Evolutionary conservation across 169 alveolate species (phyloP).

Genomic region (Plasmodium relictum): DNA sequence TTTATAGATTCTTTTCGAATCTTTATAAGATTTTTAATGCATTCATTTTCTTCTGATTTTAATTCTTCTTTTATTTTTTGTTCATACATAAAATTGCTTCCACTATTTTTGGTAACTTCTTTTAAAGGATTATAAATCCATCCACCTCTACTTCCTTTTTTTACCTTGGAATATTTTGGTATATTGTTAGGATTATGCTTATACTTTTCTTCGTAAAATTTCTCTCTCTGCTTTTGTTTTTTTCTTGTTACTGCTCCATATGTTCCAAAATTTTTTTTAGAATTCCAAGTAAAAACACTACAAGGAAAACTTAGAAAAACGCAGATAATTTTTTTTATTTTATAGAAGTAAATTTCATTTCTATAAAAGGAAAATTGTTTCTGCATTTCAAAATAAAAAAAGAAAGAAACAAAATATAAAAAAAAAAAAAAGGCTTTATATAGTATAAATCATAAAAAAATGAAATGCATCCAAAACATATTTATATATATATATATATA

Average conservation of each 20-base stretch:
- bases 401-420: background rate
- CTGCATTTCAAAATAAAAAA: constrained; percentile 22
- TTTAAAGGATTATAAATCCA: constrained; percentile 74
- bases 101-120: constrained; percentile 71
- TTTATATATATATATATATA: background rate
- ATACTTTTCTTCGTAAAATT: constrained; percentile 69
- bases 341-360: constrained; percentile 10
- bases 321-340: constrained; percentile 1
- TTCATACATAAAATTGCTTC: constrained; percentile 62
- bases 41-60: constrained; percentile 43
- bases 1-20: constrained; percentile 21
- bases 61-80: constrained; percentile 62
- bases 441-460: background rate
- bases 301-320: background rate
- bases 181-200: constrained; percentile 60
- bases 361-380: constrained; percentile 1
- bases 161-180: constrained; percentile 66
- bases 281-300: background rate
- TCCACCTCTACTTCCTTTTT: constrained; percentile 75
- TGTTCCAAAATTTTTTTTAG: constrained; percentile 39
- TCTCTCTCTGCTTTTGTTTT: constrained; percentile 61
- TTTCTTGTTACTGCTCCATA: constrained; percentile 76
- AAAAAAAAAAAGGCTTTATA: background rate
- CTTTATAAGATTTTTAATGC: constrained; percentile 47
- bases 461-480: background rate